Conservation (phyloP, 1,284 basidiomycete genomes). For the Sporisorium graminicola region DNA sequence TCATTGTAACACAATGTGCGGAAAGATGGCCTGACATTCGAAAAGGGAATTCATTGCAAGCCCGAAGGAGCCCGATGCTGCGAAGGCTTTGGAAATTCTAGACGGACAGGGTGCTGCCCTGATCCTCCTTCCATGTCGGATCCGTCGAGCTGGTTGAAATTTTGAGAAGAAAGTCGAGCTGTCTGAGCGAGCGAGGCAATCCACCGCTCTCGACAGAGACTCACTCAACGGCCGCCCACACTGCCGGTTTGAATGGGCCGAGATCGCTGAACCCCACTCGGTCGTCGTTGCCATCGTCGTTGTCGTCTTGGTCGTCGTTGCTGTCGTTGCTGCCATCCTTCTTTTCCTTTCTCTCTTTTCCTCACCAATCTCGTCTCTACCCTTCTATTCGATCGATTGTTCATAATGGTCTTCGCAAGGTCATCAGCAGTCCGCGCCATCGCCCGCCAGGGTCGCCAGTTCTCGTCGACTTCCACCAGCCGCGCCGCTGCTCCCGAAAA, state of each 20-base stretch:
- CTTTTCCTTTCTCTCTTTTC: neutral
- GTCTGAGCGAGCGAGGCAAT: neutral
- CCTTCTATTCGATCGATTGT: neutral
- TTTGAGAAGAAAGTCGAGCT: slow-evolving; percentile 7
- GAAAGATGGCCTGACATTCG: too few species aligned
- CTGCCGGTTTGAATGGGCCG: slow-evolving; percentile 1
- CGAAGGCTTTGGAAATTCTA: neutral
- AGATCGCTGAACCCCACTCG: neutral
- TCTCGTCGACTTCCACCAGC: slow-evolving; percentile 18
- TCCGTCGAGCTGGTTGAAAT: slow-evolving; percentile 18
- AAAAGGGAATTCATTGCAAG: neutral
- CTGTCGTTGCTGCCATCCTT: neutral
- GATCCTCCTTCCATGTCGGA: slow-evolving; percentile 8
- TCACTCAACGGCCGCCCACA: neutral
- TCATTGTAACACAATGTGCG: neutral
- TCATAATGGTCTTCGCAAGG: slow-evolving; percentile 35
- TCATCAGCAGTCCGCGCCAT: slow-evolving; percentile 33
- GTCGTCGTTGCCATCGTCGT: neutral
- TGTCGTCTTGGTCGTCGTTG: neutral
- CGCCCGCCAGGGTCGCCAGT: slow-evolving; percentile 33
- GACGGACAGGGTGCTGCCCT: neutral
- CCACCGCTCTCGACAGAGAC: neutral
- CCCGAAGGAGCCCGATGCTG: slow-evolving; percentile 10
- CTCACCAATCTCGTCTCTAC: neutral
- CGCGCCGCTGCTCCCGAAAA: slow-evolving; percentile 33